These are phyloP conservation scores for Zymoseptoria tritici DNA, from an alignment of 2,329 filamentous ascomycete species.

Conservation along the genomic window DNA sequence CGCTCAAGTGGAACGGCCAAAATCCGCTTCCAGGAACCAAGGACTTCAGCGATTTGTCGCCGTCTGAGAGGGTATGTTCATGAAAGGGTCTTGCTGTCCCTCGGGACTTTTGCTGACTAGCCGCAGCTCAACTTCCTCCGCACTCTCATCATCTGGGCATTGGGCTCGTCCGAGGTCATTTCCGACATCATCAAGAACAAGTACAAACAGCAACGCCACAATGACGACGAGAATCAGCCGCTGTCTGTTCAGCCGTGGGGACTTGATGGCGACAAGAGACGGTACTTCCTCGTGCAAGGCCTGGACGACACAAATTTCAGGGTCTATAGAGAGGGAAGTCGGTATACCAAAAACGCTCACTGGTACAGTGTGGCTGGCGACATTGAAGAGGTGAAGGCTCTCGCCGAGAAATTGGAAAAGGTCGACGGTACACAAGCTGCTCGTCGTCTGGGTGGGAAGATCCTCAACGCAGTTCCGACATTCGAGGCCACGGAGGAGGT, in stretches of 20 bases:
- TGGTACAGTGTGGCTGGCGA: constrained; percentile 91
- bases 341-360: constrained; percentile 59
- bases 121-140: constrained; percentile 71
- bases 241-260: constrained; percentile 89
- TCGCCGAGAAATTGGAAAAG: constrained; percentile 68
- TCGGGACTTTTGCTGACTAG: constrained; percentile 15
- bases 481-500: constrained; percentile 93
- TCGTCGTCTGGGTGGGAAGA: constrained; percentile 67
- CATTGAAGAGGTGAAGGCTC: constrained; percentile 72
- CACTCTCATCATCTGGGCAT: constrained; percentile 77
- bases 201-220: constrained; percentile 81
- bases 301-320: constrained; percentile 90
- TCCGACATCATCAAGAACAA: constrained; percentile 75
- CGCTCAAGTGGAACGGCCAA: constrained; percentile 69
- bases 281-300: constrained; percentile 91
- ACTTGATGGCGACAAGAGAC: constrained; percentile 77
- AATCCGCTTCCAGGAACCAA: constrained; percentile 75
- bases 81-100: not conserved
- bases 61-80: constrained; percentile 65
- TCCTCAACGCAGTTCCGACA: constrained; percentile 70
- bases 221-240: constrained; percentile 71
- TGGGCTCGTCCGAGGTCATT: constrained; percentile 79
- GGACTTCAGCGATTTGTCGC: constrained; percentile 74
- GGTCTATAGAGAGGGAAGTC: constrained; percentile 88
- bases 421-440: constrained; percentile 77